Base-by-base conservation (phyloP, 257 asterid genomes). In the Oldenlandia corymbosa region DNA sequence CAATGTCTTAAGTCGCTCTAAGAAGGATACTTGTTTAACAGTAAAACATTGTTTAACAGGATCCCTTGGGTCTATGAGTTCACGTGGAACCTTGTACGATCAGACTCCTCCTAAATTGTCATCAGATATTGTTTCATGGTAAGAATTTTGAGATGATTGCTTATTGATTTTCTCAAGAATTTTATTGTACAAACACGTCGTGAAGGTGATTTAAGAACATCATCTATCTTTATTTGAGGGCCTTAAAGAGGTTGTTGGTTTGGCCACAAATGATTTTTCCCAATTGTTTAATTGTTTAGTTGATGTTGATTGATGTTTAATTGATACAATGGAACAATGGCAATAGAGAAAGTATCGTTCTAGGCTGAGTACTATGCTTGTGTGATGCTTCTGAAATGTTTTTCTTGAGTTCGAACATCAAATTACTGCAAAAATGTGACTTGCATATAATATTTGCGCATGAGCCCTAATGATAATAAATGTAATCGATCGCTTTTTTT, bases 51-150 rank as follows among this genome's bases (percentile, higher is more conserved):
- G 55, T 67, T 55, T 61, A 54, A 65, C 85, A 92, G 99, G 99
- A 55, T 85, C 99, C 59, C 81, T 92, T 52, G 96, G 99, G 48
- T 73, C 91, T 14, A 67, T 92, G 84, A 84, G 91, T 77, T 71
- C 84, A 36, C 79, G 60, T 41, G 99, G 99, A 75, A 89, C 95
- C 30, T 74, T 87, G 79, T 92, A 89, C 77, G 65, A 68, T 66
- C 88, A 82, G 58, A 68, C 34, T 63, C 68, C 78, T 16, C 67
- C 75, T 65, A 58, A 74, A 41, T 24, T 13, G 14, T 61, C 78
- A 18, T 71, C 43, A 21, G 88, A 81, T 68, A 74, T 76, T 72
- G 60, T 70, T 65, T 76, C 96, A 70, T 92, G 99, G 99, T 92
- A 76, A 82, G 85, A 68, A 56, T 66, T 76, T 42, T 36, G 28